Base-by-base conservation (phyloP, 768 basidiomycete species). In the Agaricus sinodeliciosus region DNA sequence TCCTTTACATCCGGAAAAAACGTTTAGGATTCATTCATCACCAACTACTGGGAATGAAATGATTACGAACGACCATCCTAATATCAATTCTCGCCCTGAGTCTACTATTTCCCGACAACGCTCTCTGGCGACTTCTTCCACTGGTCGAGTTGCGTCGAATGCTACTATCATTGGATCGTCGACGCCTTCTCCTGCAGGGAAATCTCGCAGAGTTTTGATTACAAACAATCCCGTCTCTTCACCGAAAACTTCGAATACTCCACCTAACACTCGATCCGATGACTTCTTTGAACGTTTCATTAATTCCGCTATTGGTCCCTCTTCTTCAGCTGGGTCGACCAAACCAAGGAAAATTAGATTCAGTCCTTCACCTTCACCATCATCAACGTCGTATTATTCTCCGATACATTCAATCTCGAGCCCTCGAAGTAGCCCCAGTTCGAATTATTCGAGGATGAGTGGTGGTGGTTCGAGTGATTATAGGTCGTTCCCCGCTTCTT, bases 11-110 rank as follows among this genome's bases (percentile, higher is more conserved):
- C 51, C 51, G 2, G 51, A 52, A 4, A 52, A 52, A 27, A 37
- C 43, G 25, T 52, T 52, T 19, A 52, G 51, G 25, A 36, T 52
- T 45, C 51, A 52, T 39, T 11, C 51, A 15, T 37, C 51, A 25
- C 43, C 51, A 27, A 36, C 45, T 5, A 34, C 37, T 19, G 43
- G 43, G 18, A 39, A 34, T 37, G 13, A 31, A 18, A 6, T n/a
- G 11, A 13, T 31, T 11, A 34, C 15, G 13, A 34, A 16, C 18
- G 28, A 2, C 16, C 28, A n/a, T 19, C 9, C 28, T n/a, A 12
- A 16, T 39, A 9, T 9, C 12, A 39, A 5, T n/a, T n/a, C 37
- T 15, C 15, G 2, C 34, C 9, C 4, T 15, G 34, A 35, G 2
- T 35, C 34, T 35, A 9, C 34, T 6, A 35, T 15, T 22, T 3